phyloP scores from a whole-genome alignment of 2,329 filamentous ascomycete species.

The Trichoderma semiorbis region DNA sequence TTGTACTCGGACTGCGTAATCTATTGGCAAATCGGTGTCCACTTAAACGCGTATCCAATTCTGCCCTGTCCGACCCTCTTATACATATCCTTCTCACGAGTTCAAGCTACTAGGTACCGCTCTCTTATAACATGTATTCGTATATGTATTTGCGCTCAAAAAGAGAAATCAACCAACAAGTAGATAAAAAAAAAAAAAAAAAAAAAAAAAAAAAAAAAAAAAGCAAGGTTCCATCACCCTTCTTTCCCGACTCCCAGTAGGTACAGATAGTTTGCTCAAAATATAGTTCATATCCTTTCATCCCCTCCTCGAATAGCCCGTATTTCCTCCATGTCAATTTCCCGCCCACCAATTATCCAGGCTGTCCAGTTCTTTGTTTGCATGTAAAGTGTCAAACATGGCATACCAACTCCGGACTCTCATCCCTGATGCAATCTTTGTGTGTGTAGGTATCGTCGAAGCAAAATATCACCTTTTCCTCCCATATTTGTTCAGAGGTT shows the following conservation, averaged over 20 bases:
- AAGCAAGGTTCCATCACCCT: background rate
- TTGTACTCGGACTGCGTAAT: background rate
- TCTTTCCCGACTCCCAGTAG: background rate
- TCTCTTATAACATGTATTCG: background rate
- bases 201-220: background rate
- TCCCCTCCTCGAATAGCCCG: background rate
- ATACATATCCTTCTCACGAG: background rate
- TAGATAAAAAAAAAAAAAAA: background rate
- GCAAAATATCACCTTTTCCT: background rate
- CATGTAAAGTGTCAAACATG: background rate
- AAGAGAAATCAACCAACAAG: background rate
- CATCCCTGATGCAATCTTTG: constrained; percentile 14
- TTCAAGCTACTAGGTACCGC: too few species aligned
- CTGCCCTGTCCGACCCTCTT: background rate
- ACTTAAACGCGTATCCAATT: background rate
- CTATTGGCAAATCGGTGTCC: background rate
- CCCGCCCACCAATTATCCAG: background rate
- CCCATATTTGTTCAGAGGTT: background rate
- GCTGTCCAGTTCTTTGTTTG: background rate
- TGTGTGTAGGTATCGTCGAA: constrained; percentile 11
- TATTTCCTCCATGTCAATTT: background rate
- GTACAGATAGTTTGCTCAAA: background rate
- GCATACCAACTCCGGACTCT: constrained; percentile 7
- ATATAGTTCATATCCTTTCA: background rate
- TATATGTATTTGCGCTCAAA: background rate